A percentile compares a stretch with the other conserved stretches of the same genome.
Evolutionary conservation across 1,139 yeast genomes (phyloP).

Genomic region (Candida freyschussii): DNA sequence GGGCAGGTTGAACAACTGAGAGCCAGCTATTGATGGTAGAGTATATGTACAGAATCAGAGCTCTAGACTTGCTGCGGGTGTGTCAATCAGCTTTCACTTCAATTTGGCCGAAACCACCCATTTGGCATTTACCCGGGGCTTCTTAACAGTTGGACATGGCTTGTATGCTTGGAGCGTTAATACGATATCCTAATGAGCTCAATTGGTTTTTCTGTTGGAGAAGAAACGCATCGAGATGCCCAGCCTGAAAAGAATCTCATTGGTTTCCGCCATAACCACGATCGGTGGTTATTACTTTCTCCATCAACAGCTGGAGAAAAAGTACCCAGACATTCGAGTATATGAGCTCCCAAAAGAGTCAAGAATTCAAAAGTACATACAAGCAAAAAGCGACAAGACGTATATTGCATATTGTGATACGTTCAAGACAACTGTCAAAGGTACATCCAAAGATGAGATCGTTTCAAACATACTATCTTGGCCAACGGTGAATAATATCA

Average conservation of each 20-base stretch:
- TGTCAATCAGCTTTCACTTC: no score
- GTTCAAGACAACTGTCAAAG: slow-evolving; percentile 13
- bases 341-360: slow-evolving; percentile 17
- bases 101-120: no score
- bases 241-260: slow-evolving; percentile 2
- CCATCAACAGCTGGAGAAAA: slow-evolving; percentile 13
- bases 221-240: no score
- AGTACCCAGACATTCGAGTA: slow-evolving; percentile 17
- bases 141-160: no score
- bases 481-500: slow-evolving; percentile 4
- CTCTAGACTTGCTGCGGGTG: no score
- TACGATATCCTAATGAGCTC: no score
- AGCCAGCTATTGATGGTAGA: no score
- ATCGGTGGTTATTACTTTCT: slow-evolving; percentile 17
- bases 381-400: slow-evolving; percentile 4
- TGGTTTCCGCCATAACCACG: slow-evolving; percentile 10
- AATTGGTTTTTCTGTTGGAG: no score
- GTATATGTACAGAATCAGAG: no score
- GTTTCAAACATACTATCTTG: slow-evolving; percentile 2
- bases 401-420: slow-evolving; percentile 20
- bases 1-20: no score
- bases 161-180: no score
- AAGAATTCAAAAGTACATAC: slow-evolving; percentile 9
- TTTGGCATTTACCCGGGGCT: no score
- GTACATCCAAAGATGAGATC: slow-evolving; percentile 1